Evolutionary conservation across 2,329 filamentous ascomycete genomes (phyloP).

Genomic region (Zelopaecilomyces penicillatus): DNA sequence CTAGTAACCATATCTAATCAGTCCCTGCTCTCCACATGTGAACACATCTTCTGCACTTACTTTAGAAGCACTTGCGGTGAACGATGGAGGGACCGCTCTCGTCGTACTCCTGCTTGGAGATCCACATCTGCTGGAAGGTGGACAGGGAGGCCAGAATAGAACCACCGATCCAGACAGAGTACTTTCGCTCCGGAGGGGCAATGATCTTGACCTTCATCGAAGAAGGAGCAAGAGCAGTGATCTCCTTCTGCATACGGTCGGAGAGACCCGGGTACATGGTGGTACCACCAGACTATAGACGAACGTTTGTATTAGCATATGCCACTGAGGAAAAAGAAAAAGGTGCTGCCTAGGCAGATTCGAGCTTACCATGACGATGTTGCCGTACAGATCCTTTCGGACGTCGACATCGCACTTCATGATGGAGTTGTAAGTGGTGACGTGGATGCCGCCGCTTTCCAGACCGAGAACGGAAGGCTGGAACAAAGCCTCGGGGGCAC

Average conservation of each 20-base stretch:
- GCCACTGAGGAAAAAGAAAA: not conserved
- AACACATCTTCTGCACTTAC: conserved; percentile 31
- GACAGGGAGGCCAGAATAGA: conserved; percentile 98
- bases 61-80: conserved; percentile 99
- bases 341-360: not conserved
- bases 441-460: conserved; percentile 97
- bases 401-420: conserved; percentile 99
- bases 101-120: conserved; percentile 99
- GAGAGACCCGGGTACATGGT: conserved; percentile 99
- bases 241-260: conserved; percentile 99
- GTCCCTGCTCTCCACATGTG: conserved; percentile 1
- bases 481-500: conserved; percentile 98
- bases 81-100: conserved; percentile 99
- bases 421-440: conserved; percentile 99
- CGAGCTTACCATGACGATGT: conserved; percentile 98
- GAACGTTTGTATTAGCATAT: not conserved
- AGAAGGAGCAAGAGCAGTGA: conserved; percentile 95
- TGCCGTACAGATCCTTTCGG: conserved; percentile 99
- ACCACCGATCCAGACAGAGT: conserved; percentile 99
- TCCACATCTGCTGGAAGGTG: conserved; percentile 99
- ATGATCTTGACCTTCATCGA: conserved; percentile 99
- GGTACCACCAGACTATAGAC: conserved; percentile 89
- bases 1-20: conserved; percentile 13
- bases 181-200: conserved; percentile 99
- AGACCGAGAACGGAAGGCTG: conserved; percentile 97